These are phyloP conservation scores for Ceratocystis lukuohia DNA, from an alignment of 2,329 filamentous ascomycete species.

Conservation along the genomic window DNA sequence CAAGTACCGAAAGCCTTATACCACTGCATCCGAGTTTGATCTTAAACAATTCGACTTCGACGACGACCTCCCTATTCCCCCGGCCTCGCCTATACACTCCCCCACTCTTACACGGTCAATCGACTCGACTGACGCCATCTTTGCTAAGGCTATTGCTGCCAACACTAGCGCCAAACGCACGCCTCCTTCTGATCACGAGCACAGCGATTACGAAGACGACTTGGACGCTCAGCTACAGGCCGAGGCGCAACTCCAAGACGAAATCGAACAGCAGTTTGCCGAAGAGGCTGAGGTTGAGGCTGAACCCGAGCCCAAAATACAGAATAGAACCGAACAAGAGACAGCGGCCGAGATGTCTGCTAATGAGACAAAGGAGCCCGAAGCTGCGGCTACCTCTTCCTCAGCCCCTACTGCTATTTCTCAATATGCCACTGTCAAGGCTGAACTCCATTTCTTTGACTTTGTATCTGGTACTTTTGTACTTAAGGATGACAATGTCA, in stretches of 20 bases:
- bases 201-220: slow-evolving; percentile 13
- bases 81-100: slow-evolving; percentile 48
- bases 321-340: neutral
- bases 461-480: slow-evolving; percentile 77
- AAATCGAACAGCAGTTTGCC: slow-evolving; percentile 30
- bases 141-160: slow-evolving; percentile 34
- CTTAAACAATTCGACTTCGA: slow-evolving; percentile 71
- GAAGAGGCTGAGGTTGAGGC: slow-evolving; percentile 32
- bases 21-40: slow-evolving; percentile 69
- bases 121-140: slow-evolving; percentile 45
- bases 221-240: slow-evolving; percentile 15
- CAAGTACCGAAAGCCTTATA: slow-evolving; percentile 70
- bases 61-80: slow-evolving; percentile 48
- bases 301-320: neutral
- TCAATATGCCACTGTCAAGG: slow-evolving; percentile 59
- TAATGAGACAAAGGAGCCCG: slow-evolving; percentile 1
- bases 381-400: neutral
- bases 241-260: slow-evolving; percentile 16
- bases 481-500: slow-evolving; percentile 59
- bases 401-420: slow-evolving; percentile 38
- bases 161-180: slow-evolving; percentile 33
- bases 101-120: slow-evolving; percentile 42
- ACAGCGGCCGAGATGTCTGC: neutral
- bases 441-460: slow-evolving; percentile 88
- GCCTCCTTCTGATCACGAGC: slow-evolving; percentile 18